Evolutionary conservation across 306 rosid genomes (phyloP).

Genomic region (Vigna mungo): DNA sequence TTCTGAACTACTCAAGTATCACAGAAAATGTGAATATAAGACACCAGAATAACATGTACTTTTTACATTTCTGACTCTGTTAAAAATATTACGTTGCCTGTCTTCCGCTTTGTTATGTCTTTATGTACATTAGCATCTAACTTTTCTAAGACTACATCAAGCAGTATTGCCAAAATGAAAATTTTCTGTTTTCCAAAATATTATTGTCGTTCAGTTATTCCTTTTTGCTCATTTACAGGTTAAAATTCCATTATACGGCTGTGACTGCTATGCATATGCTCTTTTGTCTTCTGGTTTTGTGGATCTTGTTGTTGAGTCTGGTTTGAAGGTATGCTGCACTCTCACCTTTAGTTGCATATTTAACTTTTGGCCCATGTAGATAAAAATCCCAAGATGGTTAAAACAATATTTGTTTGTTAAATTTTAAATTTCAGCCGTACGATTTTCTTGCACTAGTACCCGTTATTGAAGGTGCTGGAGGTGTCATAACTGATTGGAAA

Average conservation of each 20-base stretch:
- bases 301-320: conserved; percentile 93
- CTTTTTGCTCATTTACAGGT: conserved; percentile 61
- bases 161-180: background rate
- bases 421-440: conserved; percentile 71
- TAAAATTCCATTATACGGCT: conserved; percentile 88
- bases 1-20: conserved; percentile 1
- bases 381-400: conserved; percentile 30
- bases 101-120: conserved; percentile 3
- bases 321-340: conserved; percentile 72
- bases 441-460: conserved; percentile 91
- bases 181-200: background rate
- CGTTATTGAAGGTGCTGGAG: conserved; percentile 94
- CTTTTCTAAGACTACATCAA: background rate
- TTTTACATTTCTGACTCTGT: background rate
- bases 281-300: conserved; percentile 92
- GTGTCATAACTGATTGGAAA: conserved; percentile 94
- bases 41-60: background rate
- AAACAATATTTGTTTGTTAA: conserved; percentile 15
- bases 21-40: background rate
- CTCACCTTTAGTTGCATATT: conserved; percentile 34
- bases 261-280: conserved; percentile 99
- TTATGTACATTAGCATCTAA: background rate
- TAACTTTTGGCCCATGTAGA: conserved; percentile 14
- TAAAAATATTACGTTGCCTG: background rate
- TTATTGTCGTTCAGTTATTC: conserved; percentile 7